phyloP scores from a whole-genome alignment of 768 basidiomycete species.

The Podaxis rugospora region DNA sequence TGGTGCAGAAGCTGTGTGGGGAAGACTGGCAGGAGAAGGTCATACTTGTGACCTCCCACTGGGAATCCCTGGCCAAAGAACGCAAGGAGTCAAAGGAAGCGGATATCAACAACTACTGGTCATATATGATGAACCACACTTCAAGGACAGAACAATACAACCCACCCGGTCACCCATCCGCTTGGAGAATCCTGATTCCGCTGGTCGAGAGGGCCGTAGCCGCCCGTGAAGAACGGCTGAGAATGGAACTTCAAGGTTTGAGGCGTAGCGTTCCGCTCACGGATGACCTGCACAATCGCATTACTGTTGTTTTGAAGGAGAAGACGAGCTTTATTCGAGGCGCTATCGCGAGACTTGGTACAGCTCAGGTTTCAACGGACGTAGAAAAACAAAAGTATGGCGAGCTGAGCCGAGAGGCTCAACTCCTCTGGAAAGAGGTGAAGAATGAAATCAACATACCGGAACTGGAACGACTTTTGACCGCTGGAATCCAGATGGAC shows the following conservation, averaged over 20 bases:
- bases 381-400: not conserved
- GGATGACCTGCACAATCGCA: not conserved
- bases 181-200: not conserved
- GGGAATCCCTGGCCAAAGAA: not conserved
- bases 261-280: not conserved
- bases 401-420: not conserved
- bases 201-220: not conserved
- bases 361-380: not conserved
- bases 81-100: not conserved
- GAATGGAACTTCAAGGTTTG: not conserved
- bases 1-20: conserved; percentile 2
- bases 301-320: not conserved
- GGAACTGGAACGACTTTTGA: not conserved
- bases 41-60: conserved; percentile 2
- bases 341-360: not conserved
- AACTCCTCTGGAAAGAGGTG: conserved; percentile 1
- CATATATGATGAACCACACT: not conserved
- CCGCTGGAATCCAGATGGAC: not conserved
- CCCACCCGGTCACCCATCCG: not conserved
- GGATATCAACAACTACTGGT: not conserved
- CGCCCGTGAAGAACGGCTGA: not conserved
- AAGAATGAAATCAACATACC: not conserved
- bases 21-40: not conserved
- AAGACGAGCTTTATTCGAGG: not conserved
- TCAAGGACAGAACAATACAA: not conserved